Evolutionary conservation across 176 grass and related monocot genomes (phyloP), one percentile per base, ranked within the genome.

Genomic region (Puya raimondii): DNA sequence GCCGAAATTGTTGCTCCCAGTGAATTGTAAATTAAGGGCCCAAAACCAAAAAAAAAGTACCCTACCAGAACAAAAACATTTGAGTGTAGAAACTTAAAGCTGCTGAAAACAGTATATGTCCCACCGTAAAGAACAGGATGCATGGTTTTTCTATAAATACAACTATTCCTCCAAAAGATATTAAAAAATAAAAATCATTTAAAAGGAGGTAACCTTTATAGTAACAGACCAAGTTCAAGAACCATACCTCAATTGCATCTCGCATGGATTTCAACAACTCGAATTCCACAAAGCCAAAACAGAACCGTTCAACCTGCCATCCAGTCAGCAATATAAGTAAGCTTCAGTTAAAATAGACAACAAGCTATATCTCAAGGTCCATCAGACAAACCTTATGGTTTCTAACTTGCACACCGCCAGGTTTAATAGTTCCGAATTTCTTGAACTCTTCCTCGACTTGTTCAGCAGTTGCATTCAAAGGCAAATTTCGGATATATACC

Each of bases 201-300:
- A 5, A 42, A 6, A 42, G 4, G 4, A 42, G 33, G 33, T 42
- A 42, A 42, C 33, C 33, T 42, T 42, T 7, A 42, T 0, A 42
- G 4, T 1, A 4, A 42, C 33, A 21, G 2, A 18, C 10, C 16
- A 61, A 61, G 56, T 20, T 20, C 10, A 22, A 61, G 56, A 18
- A 9, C 56, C 70, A 80, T 74, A 96, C 91, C 88, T 91, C 71
- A n/a, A 96, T 81, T 57, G 91, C 88, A 72, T 71, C 85, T 77
- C 72, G 15, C 91, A 91, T 96, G 17, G 88, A 87, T 63, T 86
- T 18, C 29, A 71, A 17, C 27, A 85, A 81, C 65, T 91, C 88
- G 75, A 96, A 96, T 74, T 96, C 82, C 9, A 96, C 82, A 9
- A 96, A 96, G 48, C 91, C 88, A 81, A 88, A 91, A 72, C 76